Evolutionary conservation across 805 yeast genomes (phyloP).

Genomic region (Kuraishia floccosa): DNA sequence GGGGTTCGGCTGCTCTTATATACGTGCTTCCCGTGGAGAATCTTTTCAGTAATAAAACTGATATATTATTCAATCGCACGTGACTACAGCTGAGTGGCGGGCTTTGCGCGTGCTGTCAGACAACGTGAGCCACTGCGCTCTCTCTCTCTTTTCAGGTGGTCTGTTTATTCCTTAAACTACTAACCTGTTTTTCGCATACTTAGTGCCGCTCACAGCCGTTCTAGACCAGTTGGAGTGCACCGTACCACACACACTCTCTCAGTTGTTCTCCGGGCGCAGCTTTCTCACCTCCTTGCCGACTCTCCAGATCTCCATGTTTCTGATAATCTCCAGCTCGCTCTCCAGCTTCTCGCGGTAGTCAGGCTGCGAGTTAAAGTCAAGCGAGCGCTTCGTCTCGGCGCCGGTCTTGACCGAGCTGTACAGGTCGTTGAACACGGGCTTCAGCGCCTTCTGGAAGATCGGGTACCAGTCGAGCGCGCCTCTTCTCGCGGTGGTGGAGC

Average conservation of each 20-base stretch:
- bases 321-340: conserved; percentile 84
- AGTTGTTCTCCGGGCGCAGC: conserved; percentile 98
- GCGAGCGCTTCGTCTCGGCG: conserved; percentile 94
- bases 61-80: no score
- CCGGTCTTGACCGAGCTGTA: conserved; percentile 95
- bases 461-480: conserved; percentile 99
- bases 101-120: no score
- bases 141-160: no score
- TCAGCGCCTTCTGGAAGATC: conserved; percentile 94
- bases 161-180: not conserved
- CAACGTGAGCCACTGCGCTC: no score
- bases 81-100: no score
- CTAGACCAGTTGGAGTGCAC: no score
- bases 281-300: conserved; percentile 99
- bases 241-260: conserved; percentile 21
- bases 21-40: no score
- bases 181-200: no score
- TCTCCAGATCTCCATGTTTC: conserved; percentile 98
- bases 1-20: no score
- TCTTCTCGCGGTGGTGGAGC: conserved; percentile 99
- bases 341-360: conserved; percentile 97
- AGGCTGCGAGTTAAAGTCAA: conserved; percentile 95
- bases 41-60: no score
- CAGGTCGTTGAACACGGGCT: conserved; percentile 95
- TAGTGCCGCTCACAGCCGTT: no score